Evolutionary conservation across 208 protist species (phyloP).

Genomic region (Trypanosoma congolense): DNA sequence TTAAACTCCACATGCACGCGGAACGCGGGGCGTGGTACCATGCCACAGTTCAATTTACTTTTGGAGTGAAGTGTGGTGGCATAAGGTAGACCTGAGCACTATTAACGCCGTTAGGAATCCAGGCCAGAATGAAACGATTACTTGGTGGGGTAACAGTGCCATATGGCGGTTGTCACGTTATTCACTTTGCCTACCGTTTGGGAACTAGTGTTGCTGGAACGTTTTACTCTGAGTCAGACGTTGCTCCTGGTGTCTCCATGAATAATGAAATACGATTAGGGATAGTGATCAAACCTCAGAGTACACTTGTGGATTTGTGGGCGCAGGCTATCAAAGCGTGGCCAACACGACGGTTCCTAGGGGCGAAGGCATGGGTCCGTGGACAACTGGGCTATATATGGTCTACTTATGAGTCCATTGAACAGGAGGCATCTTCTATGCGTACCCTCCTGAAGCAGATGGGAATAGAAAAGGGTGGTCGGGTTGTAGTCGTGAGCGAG

Average conservation of each 20-base stretch:
- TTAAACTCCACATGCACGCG: too few relatives aligned
- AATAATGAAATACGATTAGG: constrained; percentile 73
- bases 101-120: too few relatives aligned
- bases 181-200: constrained; percentile 25
- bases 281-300: constrained; percentile 85
- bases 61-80: too few relatives aligned
- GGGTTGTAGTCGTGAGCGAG: constrained; percentile 86
- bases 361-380: constrained; percentile 86
- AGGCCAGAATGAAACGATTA: not conserved
- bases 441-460: constrained; percentile 76
- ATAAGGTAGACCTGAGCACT: too few relatives aligned
- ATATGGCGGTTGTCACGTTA: constrained; percentile 8
- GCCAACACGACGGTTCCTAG: constrained; percentile 78
- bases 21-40: too few relatives aligned
- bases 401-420: constrained; percentile 88
- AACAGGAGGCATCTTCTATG: constrained; percentile 70
- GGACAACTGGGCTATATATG: constrained; percentile 84
- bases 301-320: constrained; percentile 84
- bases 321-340: constrained; percentile 78
- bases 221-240: constrained; percentile 75
- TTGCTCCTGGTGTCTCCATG: constrained; percentile 49
- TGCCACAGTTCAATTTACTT: too few relatives aligned
- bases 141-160: not conserved
- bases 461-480: constrained; percentile 75
- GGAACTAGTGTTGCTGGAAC: constrained; percentile 76